A percentile compares a stretch with the other conserved stretches of the same genome.
These are phyloP conservation scores for Camellia granthamiana DNA, from an alignment of 148 eudicot species.

Conservation along the genomic window DNA sequence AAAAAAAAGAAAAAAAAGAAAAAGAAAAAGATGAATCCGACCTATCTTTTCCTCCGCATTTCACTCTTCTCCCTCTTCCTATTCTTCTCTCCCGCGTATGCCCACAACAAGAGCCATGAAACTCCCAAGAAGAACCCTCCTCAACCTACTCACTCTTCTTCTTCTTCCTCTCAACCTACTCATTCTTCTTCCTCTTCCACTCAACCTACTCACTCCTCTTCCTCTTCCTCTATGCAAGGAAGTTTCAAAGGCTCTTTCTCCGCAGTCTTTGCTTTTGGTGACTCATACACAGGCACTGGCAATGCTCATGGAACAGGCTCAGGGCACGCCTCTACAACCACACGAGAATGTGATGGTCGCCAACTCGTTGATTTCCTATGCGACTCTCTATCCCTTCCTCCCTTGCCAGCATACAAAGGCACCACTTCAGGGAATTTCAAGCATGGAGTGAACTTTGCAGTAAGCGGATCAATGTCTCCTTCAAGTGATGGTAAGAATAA, in stretches of 20 bases:
- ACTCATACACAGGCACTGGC: constrained; percentile 26
- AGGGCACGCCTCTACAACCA: not conserved
- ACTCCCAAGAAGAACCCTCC: too few species aligned
- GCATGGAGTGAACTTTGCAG: constrained; percentile 27
- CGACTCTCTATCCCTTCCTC: constrained; percentile 23
- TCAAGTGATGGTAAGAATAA: not conserved
- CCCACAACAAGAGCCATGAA: constrained; percentile 8
- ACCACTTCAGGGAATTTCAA: constrained; percentile 12
- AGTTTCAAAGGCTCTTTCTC: constrained; percentile 23
- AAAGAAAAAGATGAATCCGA: not conserved
- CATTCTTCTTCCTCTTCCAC: too few species aligned
- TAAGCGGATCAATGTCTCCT: constrained; percentile 20
- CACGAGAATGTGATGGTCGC: constrained; percentile 17
- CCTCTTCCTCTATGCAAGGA: too few species aligned
- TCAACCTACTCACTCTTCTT: too few species aligned
- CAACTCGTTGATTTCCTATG: constrained; percentile 25
- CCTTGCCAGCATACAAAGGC: constrained; percentile 19
- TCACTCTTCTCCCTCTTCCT: constrained; percentile 18
- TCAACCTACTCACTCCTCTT: too few species aligned
- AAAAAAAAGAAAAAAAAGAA: not conserved
- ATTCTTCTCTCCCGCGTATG: constrained; percentile 13
- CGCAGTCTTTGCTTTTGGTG: constrained; percentile 31
- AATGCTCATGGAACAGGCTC: constrained; percentile 14
- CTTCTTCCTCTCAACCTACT: too few species aligned
- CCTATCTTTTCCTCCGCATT: not conserved